A percentile compares a stretch with the other conserved stretches of the same genome.
Evolutionary conservation across 2,329 filamentous ascomycete species (phyloP).

Genomic region (Exophiala sideris): DNA sequence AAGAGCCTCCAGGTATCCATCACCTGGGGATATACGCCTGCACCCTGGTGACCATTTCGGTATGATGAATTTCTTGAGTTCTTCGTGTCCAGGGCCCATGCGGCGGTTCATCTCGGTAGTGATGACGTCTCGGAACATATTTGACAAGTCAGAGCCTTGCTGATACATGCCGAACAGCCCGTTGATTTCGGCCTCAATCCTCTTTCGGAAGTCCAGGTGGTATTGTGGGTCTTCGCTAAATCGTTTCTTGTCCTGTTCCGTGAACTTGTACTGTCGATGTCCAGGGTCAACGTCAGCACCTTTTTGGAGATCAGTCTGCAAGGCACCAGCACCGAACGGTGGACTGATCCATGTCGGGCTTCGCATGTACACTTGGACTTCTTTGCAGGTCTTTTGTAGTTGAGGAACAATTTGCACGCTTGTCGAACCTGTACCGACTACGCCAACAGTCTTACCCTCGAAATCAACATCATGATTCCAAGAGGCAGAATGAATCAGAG

Average conservation of each 20-base stretch:
- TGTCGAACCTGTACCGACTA: no score
- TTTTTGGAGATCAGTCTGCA: conserved; percentile 1
- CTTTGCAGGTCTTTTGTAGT: conserved; percentile 4
- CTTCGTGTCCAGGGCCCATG: conserved; percentile 18
- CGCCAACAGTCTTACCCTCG: no score
- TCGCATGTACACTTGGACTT: conserved; percentile 16
- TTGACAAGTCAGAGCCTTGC: conserved; percentile 4
- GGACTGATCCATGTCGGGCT: conserved; percentile 24
- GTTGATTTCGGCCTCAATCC: conserved; percentile 32
- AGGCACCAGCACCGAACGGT: conserved; percentile 12
- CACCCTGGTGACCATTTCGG: conserved; percentile 25
- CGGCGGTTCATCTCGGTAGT: conserved; percentile 23
- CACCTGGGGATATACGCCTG: conserved; percentile 31
- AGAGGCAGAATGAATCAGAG: no score
- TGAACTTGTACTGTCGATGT: conserved; percentile 27
- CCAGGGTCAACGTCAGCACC: conserved; percentile 10
- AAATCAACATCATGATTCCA: no score
- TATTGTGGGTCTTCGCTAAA: conserved; percentile 26
- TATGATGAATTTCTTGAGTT: conserved; percentile 26
- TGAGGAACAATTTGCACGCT: background rate
- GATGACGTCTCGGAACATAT: conserved; percentile 3
- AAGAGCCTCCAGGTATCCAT: conserved; percentile 38
- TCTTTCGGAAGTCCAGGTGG: conserved; percentile 30
- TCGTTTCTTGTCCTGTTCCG: conserved; percentile 20
- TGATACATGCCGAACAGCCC: conserved; percentile 21